phyloP scores from a whole-genome alignment of 345 rosid genomes.

The Salix dunnii region DNA sequence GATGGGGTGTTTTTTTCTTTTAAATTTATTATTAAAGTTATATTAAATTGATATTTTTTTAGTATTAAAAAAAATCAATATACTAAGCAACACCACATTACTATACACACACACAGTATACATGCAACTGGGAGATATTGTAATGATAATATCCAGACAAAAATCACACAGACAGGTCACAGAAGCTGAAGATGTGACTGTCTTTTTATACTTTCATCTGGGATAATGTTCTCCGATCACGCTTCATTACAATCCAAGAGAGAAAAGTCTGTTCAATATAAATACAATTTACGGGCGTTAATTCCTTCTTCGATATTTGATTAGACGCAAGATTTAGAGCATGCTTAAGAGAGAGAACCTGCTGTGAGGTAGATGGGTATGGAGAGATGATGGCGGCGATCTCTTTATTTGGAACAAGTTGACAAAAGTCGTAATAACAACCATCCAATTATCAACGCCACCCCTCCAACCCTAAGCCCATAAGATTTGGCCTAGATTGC shows the following conservation, averaged over 20 bases:
- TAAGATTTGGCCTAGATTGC: neutral
- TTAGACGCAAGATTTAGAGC: constrained; percentile 1
- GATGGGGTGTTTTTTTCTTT: neutral
- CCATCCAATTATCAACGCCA: no score
- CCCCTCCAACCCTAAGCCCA: neutral
- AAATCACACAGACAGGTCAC: neutral
- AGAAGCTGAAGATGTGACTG: constrained; percentile 28
- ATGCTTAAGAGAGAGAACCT: neutral
- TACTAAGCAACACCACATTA: no score
- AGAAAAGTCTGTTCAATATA: constrained; percentile 3
- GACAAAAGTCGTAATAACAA: neutral
- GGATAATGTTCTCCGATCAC: constrained; percentile 34
- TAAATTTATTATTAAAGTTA: no score
- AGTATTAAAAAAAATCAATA: no score
- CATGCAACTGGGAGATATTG: neutral
- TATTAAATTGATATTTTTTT: no score
- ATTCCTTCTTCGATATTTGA: constrained; percentile 3
- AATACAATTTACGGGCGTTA: constrained; percentile 1
- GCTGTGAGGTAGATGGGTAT: neutral
- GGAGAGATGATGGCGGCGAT: neutral
- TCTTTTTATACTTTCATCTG: constrained; percentile 20
- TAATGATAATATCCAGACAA: neutral
- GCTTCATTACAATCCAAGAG: constrained; percentile 29
- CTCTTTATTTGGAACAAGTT: neutral
- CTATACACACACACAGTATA: no score